Evolutionary conservation across 257 asterid genomes (phyloP), one percentile per base, ranked within the genome.

Genomic region (Fraxinus excelsior): DNA sequence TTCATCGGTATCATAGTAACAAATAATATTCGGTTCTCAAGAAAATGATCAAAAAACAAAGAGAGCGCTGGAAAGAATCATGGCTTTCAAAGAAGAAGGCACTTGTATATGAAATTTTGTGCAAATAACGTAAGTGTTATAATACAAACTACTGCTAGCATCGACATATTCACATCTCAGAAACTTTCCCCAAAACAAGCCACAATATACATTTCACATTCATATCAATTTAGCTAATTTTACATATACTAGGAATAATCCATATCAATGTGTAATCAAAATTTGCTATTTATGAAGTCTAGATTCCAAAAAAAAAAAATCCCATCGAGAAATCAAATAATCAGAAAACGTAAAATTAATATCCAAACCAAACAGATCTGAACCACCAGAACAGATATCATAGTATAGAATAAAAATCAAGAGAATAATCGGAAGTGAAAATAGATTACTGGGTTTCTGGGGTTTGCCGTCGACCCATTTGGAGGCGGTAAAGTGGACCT

Each of bases 391-490:
- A 10, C 44, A 71, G 31, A 13, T 64, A 21, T 16, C 34, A 65
- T 32, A 10, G 37, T 4, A 23, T 11, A 11, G 6, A 28, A 14
- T n/a, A 2, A 19, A 31, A 28, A 21, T 19, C 3, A 1, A 31
- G 37, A 74, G 9, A 56, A 32, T 67, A 38, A 19, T 38, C 16
- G 51, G 10, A n/a, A 35, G 34, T 14, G 19, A 37, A 0, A 25
- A 40, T 16, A 18, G 31, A 32, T 80, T 90, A 95, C 97, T 83
- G 69, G 98, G 92, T 74, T 90, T 95, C 86, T 88, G 86, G 19
- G 91, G 93, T 58, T 85, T 91, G 79, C 96, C 96, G 10, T 95
- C 93, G 80, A 71, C 86, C 98, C 98, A 95, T 83, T 88, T 85
- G 73, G 96, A 73, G 79, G 71, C 84, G 82, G 90, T 56, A 85